Base-by-base conservation (phyloP, 176 grass and related monocot genomes). In the Ananas comosus region DNA sequence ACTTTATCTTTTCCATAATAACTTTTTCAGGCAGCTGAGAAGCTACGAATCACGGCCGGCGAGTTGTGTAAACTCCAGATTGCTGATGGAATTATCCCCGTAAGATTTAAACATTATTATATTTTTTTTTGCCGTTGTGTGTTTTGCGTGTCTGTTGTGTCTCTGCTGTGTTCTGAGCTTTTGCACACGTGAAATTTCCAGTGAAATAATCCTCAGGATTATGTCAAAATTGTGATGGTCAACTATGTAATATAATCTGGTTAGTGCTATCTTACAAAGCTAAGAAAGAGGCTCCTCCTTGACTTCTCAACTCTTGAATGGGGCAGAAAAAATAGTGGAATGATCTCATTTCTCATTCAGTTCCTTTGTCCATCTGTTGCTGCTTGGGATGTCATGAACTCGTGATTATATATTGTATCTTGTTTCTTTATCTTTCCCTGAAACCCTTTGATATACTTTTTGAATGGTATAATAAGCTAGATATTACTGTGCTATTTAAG, bases 71-170 rank as follows among this genome's bases (percentile, higher is more conserved):
- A 65, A 71, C 63, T 76, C 51, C 69, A 77, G 64, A 74, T 85
- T 75, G 77, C 76, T 58, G 82, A 85, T 85, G 64, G 65, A 64
- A 76, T 85, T 28, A 75, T 85, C 51, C 82, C 76, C 16, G 82
- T 85, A 75, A 50, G 71, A 67, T 50, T 51, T 54, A 13, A 8
- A 27, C 11, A 21, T 72, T 22, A 19, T 17, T 57, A 17, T 69
- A 27, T 11, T 22, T 57, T 33, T 22, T 58, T 58, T 69, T 10
- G 33, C 27, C 18, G 33, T n/a, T 42, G 33, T 4, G 5, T 42
- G 5, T 42, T 42, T 42, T 42, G 22, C 4, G 17, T 51, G 42
- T 5, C 48, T 69, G 12, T 68, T 69, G n/a, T n/a, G 16, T 9
- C 12, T 66, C 16, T 66, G 12, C 13, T 66, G 47, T 13, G 17